Percentiles rank a stretch among this genome's conserved stretches.
phyloP scores from a whole-genome alignment of 441 rosid genomes.

The Manihot esculenta region DNA sequence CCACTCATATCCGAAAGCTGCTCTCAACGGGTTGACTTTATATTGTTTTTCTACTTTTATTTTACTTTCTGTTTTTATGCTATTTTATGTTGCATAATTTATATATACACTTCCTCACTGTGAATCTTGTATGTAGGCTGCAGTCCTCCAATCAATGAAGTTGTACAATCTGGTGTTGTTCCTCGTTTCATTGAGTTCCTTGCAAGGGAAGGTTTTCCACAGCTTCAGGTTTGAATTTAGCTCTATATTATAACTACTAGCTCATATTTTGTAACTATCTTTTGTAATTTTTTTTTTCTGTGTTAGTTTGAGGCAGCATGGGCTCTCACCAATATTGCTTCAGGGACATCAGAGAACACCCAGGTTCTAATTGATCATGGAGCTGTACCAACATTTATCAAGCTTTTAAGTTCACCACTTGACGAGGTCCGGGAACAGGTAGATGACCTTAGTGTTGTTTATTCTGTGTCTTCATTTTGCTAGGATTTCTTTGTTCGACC shows the following conservation, averaged over 20 bases:
- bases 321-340: constrained; percentile 81
- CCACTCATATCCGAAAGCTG: constrained; percentile 71
- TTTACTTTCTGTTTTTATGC: neutral
- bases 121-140: constrained; percentile 41
- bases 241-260: neutral
- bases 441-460: neutral
- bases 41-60: neutral
- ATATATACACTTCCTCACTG: neutral
- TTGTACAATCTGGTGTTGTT: constrained; percentile 73
- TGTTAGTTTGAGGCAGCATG: constrained; percentile 77
- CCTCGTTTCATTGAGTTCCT: constrained; percentile 86
- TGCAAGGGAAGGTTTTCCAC: constrained; percentile 58
- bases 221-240: constrained; percentile 60
- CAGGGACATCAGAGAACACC: constrained; percentile 80
- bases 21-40: constrained; percentile 57
- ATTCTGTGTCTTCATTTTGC: neutral
- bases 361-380: constrained; percentile 71
- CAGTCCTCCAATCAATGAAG: constrained; percentile 83
- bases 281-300: neutral
- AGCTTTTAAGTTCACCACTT: constrained; percentile 66
- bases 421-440: constrained; percentile 95
- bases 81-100: neutral
- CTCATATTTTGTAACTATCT: neutral
- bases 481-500: neutral
- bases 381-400: constrained; percentile 75